Evolutionary conservation across 2,329 filamentous ascomycete species (phyloP), one percentile per base, ranked within the genome.

Genomic region (Diaporthe sp.): DNA sequence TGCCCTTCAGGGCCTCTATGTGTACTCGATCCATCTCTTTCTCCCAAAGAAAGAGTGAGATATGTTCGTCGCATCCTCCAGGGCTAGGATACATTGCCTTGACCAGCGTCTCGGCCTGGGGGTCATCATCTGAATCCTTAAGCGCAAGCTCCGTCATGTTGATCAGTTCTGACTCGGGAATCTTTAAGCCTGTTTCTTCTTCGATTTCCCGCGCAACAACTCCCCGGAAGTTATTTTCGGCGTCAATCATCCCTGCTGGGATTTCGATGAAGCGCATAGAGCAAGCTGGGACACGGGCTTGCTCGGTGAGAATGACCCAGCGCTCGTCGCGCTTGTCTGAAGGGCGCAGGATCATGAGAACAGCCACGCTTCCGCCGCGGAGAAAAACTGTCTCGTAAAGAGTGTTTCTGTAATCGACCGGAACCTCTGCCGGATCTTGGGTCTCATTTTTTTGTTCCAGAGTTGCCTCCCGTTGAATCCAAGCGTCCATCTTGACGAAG

Each of bases 241-340:
- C 86, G 39, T 88, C 87, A 0, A 92, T 88, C 90, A 92, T 92
- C 3, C 90, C 90, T 0, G 90, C 90, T 0, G 90, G 90, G 12
- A 92, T 78, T 80, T 92, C 90, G 0, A 88, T 85, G 74, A 92
- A 90, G n/a, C 84, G 84, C 2, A 92, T 79, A 17, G 87, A 89
- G 0, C 88, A 89, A 0, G 84, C 88, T 0, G 90, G 84, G 6
- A 91, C 79, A 51, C 90, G 87, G 25, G 90, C 88, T 80, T 92
- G 90, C 32, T 91, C 86, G 0, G 90, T 92, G 70, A 92, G 79
- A 1, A 92, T 81, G 12, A 88, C 90, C 79, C 90, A 87, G 71
- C 88, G 85, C 81, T 92, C 88, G 15, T 85, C 80, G 0, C 79
- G 82, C 2, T 78, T 80, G 78, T 91, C 88, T 56, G 89, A 86